phyloP scores from a whole-genome alignment of 2,329 filamentous ascomycete genomes.

The Ophiostoma sp. region DNA sequence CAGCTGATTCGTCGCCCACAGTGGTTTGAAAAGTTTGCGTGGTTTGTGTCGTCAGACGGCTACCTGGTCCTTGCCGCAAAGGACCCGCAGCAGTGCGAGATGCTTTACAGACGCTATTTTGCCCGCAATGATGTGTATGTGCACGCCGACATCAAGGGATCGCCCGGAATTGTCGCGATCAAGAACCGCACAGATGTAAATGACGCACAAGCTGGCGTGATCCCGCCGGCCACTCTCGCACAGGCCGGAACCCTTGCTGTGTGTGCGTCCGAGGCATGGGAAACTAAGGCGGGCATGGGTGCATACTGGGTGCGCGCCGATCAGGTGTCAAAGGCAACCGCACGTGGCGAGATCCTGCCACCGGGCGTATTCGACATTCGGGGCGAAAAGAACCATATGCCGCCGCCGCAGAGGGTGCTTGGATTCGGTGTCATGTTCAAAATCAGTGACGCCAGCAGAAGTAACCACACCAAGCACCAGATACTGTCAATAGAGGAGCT shows the following conservation, averaged over 20 bases:
- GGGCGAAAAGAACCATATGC: slow-evolving; percentile 86
- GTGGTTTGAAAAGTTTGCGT: slow-evolving; percentile 97
- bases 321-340: slow-evolving; percentile 81
- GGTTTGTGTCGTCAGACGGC: slow-evolving; percentile 92
- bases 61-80: slow-evolving; percentile 87
- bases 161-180: slow-evolving; percentile 70
- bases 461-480: slow-evolving; percentile 67
- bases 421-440: slow-evolving; percentile 85
- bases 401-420: slow-evolving; percentile 78
- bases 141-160: slow-evolving; percentile 81
- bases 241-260: slow-evolving; percentile 85
- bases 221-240: slow-evolving; percentile 83
- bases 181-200: slow-evolving; percentile 71
- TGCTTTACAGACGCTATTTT: slow-evolving; percentile 80
- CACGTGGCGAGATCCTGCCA: slow-evolving; percentile 72
- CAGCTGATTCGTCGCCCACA: slow-evolving; percentile 75
- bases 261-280: slow-evolving; percentile 85
- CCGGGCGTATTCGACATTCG: slow-evolving; percentile 73
- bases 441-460: slow-evolving; percentile 82
- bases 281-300: slow-evolving; percentile 90
- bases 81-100: slow-evolving; percentile 84
- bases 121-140: slow-evolving; percentile 88
- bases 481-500: slow-evolving; percentile 32
- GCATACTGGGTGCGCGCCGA: slow-evolving; percentile 93
- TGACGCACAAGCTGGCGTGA: slow-evolving; percentile 63